phyloP scores from a whole-genome alignment of 164 flowering plant species.

The Malania oleifera region DNA sequence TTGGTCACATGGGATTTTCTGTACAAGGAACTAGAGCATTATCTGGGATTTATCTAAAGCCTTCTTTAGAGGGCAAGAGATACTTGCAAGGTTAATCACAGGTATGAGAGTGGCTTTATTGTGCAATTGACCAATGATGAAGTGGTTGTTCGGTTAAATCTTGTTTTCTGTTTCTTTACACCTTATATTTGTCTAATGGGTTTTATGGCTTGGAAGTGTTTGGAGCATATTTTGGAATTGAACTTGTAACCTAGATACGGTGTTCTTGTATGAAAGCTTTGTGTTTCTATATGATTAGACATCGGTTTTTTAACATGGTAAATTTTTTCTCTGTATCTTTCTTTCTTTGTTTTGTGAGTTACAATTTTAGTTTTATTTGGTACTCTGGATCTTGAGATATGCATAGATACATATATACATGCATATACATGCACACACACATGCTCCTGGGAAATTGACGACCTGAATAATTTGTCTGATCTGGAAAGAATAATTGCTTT shows the following conservation, averaged over 20 bases:
- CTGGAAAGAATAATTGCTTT: too few relatives aligned
- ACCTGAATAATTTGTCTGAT: too few relatives aligned
- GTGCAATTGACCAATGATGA: constrained; percentile 45
- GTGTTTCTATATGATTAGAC: too few relatives aligned
- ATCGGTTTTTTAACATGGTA: too few relatives aligned
- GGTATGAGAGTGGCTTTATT: constrained; percentile 59
- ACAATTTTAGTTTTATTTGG: too few relatives aligned
- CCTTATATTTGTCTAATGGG: constrained; percentile 1
- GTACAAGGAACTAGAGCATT: constrained; percentile 55
- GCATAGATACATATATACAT: too few relatives aligned
- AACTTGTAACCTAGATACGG: constrained; percentile 15
- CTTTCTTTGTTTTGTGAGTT: too few relatives aligned
- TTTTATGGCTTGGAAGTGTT: constrained; percentile 13
- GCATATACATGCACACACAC: too few relatives aligned
- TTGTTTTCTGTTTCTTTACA: constrained; percentile 11
- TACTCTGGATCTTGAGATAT: too few relatives aligned
- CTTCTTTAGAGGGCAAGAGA: constrained; percentile 76
- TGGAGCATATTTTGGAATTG: constrained; percentile 16
- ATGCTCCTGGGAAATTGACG: too few relatives aligned
- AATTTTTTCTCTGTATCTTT: too few relatives aligned
- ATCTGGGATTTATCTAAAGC: constrained; percentile 70
- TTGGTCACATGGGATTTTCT: constrained; percentile 68
- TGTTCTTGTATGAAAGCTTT: constrained; percentile 7
- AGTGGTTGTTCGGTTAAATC: constrained; percentile 5
- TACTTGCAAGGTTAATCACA: constrained; percentile 79